phyloP scores from a whole-genome alignment of 139 green algal genomes.

The Chlamydomonas applanata region DNA sequence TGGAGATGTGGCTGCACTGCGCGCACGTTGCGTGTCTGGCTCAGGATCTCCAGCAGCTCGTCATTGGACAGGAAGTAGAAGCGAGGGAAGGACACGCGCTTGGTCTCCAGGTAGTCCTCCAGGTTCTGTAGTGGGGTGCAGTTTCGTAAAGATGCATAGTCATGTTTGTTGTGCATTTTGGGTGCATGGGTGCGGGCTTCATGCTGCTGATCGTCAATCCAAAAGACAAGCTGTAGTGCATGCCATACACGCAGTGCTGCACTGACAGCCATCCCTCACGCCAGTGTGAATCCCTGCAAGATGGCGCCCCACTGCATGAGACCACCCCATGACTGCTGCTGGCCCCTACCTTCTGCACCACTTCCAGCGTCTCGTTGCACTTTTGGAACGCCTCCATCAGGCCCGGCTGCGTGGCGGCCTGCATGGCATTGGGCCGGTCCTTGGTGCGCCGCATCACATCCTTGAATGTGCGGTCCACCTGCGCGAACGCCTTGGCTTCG shows the following conservation, averaged over 20 bases:
- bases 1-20: conserved; percentile 76
- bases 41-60: conserved; percentile 79
- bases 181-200: too few relatives aligned
- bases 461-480: conserved; percentile 74
- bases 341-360: conserved; percentile 58
- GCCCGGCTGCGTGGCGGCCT: conserved; percentile 30
- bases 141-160: too few relatives aligned
- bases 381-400: conserved; percentile 61
- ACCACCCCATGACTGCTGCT: too few relatives aligned
- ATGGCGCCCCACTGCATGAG: too few relatives aligned
- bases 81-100: conserved; percentile 74
- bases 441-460: conserved; percentile 69
- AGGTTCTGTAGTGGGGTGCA: conserved; percentile 52
- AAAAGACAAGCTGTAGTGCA: too few relatives aligned
- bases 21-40: conserved; percentile 52
- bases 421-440: conserved; percentile 67
- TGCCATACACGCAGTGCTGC: too few relatives aligned
- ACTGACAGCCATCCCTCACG: too few relatives aligned
- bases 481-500: conserved; percentile 40
- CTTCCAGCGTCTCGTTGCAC: conserved; percentile 69
- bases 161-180: too few relatives aligned
- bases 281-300: too few relatives aligned
- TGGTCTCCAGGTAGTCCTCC: conserved; percentile 81
- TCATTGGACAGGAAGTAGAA: conserved; percentile 88
- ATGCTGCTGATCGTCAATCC: too few relatives aligned